phyloP scores from a whole-genome alignment of 1,139 yeast species.

The Taphrina populina region DNA sequence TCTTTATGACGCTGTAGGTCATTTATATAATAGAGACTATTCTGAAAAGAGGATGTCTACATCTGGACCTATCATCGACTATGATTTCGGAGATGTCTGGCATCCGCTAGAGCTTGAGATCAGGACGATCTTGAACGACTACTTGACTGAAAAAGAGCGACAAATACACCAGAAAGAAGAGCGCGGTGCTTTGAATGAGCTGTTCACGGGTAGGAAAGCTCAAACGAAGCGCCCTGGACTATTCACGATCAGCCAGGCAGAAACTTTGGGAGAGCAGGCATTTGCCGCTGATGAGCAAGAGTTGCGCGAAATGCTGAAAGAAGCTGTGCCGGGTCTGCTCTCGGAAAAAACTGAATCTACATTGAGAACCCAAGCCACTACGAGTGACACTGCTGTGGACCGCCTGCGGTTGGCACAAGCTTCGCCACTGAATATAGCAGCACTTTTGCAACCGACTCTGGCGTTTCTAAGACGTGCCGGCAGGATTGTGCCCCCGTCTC shows the following conservation, averaged over 20 bases:
- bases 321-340: constrained; percentile 28
- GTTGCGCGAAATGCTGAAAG: constrained; percentile 21
- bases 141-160: constrained; percentile 12
- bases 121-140: constrained; percentile 27
- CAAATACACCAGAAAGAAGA: constrained; percentile 2
- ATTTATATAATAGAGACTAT: constrained; percentile 3
- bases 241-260: constrained; percentile 10
- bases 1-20: constrained; percentile 26
- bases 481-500: constrained; percentile 11
- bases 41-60: not conserved
- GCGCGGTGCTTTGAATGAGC: not conserved
- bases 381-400: not conserved
- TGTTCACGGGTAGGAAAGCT: not conserved
- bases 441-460: constrained; percentile 33
- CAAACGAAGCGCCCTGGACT: not conserved
- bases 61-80: constrained; percentile 1
- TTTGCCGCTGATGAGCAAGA: constrained; percentile 8
- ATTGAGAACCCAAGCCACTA: not conserved
- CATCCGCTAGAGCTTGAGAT: constrained; percentile 34
- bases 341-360: constrained; percentile 7
- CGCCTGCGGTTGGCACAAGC: constrained; percentile 7
- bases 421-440: constrained; percentile 33
- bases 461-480: constrained; percentile 26
- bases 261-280: not conserved
- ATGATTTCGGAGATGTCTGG: constrained; percentile 33